Conservation (phyloP, 768 basidiomycete genomes). For the Lactarius akahatsu region DNA sequence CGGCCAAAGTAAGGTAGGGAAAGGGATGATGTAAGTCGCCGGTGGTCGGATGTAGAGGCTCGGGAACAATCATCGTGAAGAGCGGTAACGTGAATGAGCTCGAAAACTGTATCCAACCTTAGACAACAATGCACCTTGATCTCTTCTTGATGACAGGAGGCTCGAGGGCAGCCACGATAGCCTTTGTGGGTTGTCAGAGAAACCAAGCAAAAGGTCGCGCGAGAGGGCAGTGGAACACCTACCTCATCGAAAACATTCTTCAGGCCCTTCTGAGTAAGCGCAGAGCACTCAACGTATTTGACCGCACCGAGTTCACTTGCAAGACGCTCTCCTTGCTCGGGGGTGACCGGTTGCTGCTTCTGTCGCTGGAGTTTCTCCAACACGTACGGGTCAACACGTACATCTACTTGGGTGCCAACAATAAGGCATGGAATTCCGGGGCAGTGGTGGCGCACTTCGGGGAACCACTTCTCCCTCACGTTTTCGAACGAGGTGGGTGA, state of each 20-base stretch:
- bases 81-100: conserved; percentile 26
- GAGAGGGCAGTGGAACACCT: conserved; percentile 36
- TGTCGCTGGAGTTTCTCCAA: conserved; percentile 94
- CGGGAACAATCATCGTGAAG: conserved; percentile 23
- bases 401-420: conserved; percentile 96
- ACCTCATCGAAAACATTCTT: conserved; percentile 99
- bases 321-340: conserved; percentile 88
- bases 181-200: conserved; percentile 46
- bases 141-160: conserved; percentile 88
- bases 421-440: conserved; percentile 99
- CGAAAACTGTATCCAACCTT: conserved; percentile 40
- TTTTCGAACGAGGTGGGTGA: conserved; percentile 99
- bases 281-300: conserved; percentile 99
- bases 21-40: conserved; percentile 20
- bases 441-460: conserved; percentile 99
- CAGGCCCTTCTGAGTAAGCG: conserved; percentile 97
- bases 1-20: conserved; percentile 29
- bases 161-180: conserved; percentile 97
- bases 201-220: background rate
- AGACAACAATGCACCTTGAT: conserved; percentile 83
- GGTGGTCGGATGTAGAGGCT: conserved; percentile 23
- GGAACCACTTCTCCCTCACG: conserved; percentile 99
- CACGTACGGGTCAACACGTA: conserved; percentile 90
- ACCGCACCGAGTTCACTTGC: conserved; percentile 96
- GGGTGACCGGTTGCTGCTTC: conserved; percentile 90